Conservation (phyloP, 495 filamentous ascomycete species). For the Clavariopsis aquatica region DNA sequence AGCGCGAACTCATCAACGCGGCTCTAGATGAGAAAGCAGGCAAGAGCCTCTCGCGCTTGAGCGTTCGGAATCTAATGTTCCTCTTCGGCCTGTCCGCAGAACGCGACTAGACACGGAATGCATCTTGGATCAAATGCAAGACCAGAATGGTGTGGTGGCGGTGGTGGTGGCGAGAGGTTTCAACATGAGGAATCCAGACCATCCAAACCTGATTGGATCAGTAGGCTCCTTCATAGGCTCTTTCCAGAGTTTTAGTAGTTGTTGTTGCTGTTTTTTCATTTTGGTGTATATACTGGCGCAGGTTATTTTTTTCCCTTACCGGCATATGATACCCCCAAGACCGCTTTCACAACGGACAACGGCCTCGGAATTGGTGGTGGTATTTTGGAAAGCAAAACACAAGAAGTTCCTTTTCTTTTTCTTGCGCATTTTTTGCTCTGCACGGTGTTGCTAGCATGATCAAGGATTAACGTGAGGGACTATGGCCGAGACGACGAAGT, state of each 20-base stretch:
- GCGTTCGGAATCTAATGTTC: slow-evolving; percentile 57
- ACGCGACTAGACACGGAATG: background rate
- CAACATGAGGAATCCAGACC: too few relatives aligned
- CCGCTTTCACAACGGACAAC: too few relatives aligned
- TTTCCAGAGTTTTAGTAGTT: too few relatives aligned
- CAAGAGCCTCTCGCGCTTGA: slow-evolving; percentile 63
- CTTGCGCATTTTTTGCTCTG: too few relatives aligned
- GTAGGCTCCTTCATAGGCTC: too few relatives aligned
- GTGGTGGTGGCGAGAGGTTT: too few relatives aligned
- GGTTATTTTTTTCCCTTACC: background rate
- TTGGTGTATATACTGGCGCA: background rate
- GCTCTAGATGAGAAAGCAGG: slow-evolving; percentile 81
- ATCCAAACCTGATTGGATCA: too few relatives aligned
- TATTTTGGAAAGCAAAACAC: background rate
- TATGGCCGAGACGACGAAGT: too few relatives aligned
- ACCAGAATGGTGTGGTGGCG: too few relatives aligned
- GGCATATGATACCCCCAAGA: background rate
- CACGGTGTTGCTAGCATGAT: background rate
- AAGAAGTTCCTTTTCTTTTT: too few relatives aligned
- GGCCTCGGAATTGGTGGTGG: background rate
- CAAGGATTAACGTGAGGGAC: too few relatives aligned
- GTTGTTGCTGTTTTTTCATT: too few relatives aligned
- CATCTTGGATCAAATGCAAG: background rate
- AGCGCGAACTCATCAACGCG: slow-evolving; percentile 72
- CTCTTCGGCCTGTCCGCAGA: slow-evolving; percentile 8